Percentiles rank a stretch among this genome's conserved stretches.
Evolutionary conservation across 768 basidiomycete genomes (phyloP).

Genomic region (Boletus edulis): DNA sequence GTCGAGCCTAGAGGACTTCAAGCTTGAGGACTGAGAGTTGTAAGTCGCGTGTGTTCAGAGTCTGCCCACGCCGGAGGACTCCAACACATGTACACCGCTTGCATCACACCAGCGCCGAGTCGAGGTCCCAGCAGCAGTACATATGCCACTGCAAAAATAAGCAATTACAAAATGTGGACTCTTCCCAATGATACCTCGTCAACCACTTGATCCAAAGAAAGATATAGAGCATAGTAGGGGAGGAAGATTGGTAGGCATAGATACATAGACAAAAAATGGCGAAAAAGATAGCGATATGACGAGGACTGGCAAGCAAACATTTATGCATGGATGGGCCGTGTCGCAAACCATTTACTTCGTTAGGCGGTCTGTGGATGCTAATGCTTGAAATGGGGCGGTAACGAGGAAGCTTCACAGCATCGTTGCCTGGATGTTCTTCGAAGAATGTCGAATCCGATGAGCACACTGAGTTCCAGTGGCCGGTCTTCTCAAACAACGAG

Average conservation of each 20-base stretch:
- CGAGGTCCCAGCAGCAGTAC: too few species aligned
- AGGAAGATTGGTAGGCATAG: conserved; percentile 25
- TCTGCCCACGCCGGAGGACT: too few species aligned
- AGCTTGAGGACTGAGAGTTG: too few species aligned
- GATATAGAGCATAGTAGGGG: conserved; percentile 27
- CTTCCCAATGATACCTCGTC: background rate
- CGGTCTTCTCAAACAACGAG: conserved; percentile 65
- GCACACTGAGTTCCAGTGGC: conserved; percentile 42
- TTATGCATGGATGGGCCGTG: conserved; percentile 26
- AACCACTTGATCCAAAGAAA: conserved; percentile 1
- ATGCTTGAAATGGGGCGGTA: conserved; percentile 66
- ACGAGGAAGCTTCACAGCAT: conserved; percentile 42
- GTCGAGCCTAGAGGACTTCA: too few species aligned
- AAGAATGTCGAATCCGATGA: conserved; percentile 63
- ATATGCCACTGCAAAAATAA: conserved; percentile 2
- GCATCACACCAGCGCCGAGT: too few species aligned
- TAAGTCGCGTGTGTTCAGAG: too few species aligned
- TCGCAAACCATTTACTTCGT: conserved; percentile 50
- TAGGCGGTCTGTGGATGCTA: conserved; percentile 55
- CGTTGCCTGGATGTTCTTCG: conserved; percentile 38
- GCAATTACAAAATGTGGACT: conserved; percentile 1
- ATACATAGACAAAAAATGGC: conserved; percentile 25
- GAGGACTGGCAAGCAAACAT: background rate
- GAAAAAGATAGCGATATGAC: background rate
- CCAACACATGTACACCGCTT: too few species aligned